Conservation (phyloP, 768 basidiomycete species). For the Cystobasidium tubakii region DNA sequence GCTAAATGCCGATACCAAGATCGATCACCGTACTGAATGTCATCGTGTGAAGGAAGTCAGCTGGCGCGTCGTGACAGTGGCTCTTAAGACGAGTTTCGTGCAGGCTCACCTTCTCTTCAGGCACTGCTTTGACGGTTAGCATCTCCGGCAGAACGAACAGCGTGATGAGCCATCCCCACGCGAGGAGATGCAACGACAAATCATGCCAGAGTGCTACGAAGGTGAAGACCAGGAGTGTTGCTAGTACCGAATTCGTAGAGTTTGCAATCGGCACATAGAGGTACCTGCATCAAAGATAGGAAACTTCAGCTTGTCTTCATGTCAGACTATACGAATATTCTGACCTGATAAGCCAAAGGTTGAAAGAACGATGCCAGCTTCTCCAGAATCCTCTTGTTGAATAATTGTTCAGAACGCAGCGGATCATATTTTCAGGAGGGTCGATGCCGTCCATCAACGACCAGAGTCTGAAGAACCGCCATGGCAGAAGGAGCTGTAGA, state of each 20-base stretch:
- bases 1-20: conserved; percentile 82
- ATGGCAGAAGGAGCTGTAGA: conserved; percentile 77
- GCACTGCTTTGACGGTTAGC: conserved; percentile 58
- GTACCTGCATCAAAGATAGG: conserved; percentile 68
- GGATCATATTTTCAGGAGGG: conserved; percentile 95
- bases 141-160: conserved; percentile 86
- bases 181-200: conserved; percentile 72
- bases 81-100: too few species aligned
- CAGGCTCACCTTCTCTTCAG: conserved; percentile 59
- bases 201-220: conserved; percentile 99
- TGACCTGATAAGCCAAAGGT: conserved; percentile 86
- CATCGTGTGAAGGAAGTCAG: background rate
- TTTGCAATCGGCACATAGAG: conserved; percentile 93
- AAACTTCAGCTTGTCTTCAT: too few species aligned
- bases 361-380: conserved; percentile 93
- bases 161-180: conserved; percentile 95
- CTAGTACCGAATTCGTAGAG: conserved; percentile 55
- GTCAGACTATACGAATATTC: conserved; percentile 30
- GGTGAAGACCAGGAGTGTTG: conserved; percentile 76
- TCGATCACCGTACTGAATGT: conserved; percentile 59
- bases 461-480: conserved; percentile 97
- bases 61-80: too few species aligned
- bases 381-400: conserved; percentile 89
- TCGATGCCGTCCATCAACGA: conserved; percentile 79
- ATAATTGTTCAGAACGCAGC: conserved; percentile 98